Conservation (phyloP, 2,329 filamentous ascomycete genomes). For the Paracamarosporium sp. region DNA sequence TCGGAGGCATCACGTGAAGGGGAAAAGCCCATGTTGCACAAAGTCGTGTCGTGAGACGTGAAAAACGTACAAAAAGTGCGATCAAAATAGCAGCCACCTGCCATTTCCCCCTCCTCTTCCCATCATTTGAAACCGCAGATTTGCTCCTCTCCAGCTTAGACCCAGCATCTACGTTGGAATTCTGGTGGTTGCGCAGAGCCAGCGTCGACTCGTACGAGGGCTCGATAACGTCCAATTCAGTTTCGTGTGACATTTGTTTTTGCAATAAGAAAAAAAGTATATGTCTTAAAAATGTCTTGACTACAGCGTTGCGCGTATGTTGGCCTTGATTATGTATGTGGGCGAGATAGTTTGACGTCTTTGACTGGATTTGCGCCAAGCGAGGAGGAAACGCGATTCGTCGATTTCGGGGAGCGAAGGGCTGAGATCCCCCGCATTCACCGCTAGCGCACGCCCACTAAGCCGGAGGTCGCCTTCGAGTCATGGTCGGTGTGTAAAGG, state of each 20-base stretch:
- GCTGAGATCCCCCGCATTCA: constrained; percentile 2
- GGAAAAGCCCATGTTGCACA: neutral
- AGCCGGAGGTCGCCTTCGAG: neutral
- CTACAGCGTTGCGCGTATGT: too few species aligned
- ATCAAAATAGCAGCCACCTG: constrained; percentile 36
- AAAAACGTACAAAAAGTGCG: constrained; percentile 40
- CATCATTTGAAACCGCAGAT: constrained; percentile 14
- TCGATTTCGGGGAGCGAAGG: neutral
- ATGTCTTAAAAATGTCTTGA: neutral
- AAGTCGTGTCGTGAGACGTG: neutral
- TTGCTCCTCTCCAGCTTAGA: constrained; percentile 7
- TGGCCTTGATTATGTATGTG: neutral
- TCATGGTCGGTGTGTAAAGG: neutral
- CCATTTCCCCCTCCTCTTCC: constrained; percentile 28
- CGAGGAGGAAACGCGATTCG: constrained; percentile 1
- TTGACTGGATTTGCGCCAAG: constrained; percentile 3
- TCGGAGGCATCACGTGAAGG: neutral
- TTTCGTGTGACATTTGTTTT: constrained; percentile 17
- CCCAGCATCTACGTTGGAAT: neutral
- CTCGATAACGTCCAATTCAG: constrained; percentile 15
- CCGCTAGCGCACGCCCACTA: neutral
- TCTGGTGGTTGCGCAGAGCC: constrained; percentile 1
- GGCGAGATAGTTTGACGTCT: neutral
- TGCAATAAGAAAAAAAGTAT: neutral
- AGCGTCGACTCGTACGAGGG: neutral